A percentile compares a stretch with the other conserved stretches of the same genome.
Conservation (phyloP, 2,329 filamentous ascomycete species). For the Dactylellina parvicollis region DNA sequence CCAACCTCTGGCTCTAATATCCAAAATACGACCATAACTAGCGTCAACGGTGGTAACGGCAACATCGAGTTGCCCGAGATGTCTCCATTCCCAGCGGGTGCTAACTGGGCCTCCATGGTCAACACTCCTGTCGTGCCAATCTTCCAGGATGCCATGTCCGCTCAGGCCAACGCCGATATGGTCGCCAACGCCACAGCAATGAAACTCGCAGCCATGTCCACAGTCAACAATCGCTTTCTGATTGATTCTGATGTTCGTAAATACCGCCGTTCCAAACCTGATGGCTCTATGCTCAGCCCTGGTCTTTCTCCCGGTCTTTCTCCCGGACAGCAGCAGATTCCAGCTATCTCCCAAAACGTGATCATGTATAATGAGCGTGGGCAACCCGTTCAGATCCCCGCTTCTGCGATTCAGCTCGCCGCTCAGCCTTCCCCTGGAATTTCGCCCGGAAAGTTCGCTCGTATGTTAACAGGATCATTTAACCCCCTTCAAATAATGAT, state of each 20-base stretch:
- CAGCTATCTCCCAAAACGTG: conserved; percentile 75
- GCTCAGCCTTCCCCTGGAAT: conserved; percentile 51
- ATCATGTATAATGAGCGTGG: conserved; percentile 96
- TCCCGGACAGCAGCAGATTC: conserved; percentile 70
- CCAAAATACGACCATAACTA: conserved; percentile 75
- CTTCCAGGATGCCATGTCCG: conserved; percentile 70
- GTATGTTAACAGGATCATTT: conserved; percentile 63
- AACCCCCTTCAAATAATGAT: conserved; percentile 82
- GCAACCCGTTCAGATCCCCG: conserved; percentile 65
- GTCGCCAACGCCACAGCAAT: conserved; percentile 98
- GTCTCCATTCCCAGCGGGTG: conserved; percentile 82
- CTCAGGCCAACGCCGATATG: conserved; percentile 87
- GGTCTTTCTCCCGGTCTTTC: conserved; percentile 66
- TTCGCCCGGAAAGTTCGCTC: conserved; percentile 59
- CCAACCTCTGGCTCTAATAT: conserved; percentile 59
- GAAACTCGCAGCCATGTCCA: conserved; percentile 96
- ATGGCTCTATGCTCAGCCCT: conserved; percentile 67
- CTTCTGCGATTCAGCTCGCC: conserved; percentile 57
- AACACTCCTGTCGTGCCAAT: conserved; percentile 95
- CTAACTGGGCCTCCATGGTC: conserved; percentile 98
- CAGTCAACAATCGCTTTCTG: conserved; percentile 97
- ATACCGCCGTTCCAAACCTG: conserved; percentile 88
- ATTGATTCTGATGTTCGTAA: conserved; percentile 91
- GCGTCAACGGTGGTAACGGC: conserved; percentile 72
- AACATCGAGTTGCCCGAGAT: conserved; percentile 79